Evolutionary conservation across 2,329 filamentous ascomycete genomes (phyloP).

Genomic region (Fusarium vanettenii): DNA sequence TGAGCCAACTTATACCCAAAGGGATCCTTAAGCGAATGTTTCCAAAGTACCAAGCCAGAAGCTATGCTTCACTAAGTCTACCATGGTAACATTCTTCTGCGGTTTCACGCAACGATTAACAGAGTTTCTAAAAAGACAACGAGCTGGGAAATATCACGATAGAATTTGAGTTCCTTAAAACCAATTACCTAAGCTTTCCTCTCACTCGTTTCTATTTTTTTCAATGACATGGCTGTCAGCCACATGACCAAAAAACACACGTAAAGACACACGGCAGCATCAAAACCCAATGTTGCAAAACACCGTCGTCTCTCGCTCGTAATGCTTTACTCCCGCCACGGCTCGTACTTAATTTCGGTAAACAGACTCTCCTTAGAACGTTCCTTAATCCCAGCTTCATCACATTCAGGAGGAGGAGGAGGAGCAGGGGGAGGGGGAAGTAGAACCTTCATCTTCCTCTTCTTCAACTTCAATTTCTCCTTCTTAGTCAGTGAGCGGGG

Average conservation of each 20-base stretch:
- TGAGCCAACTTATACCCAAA: not conserved
- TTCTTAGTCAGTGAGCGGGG: not conserved
- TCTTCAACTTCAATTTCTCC: not conserved
- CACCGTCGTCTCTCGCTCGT: too few relatives aligned
- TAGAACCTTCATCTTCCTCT: not conserved
- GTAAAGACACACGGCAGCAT: too few relatives aligned
- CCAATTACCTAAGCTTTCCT: not conserved
- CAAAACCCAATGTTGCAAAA: too few relatives aligned
- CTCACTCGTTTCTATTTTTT: too few relatives aligned
- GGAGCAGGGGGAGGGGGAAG: not conserved
- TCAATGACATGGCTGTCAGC: too few relatives aligned
- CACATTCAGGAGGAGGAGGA: not conserved
- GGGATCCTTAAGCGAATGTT: not conserved
- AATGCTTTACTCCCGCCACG: too few relatives aligned
- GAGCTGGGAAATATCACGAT: not conserved
- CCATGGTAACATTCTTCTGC: not conserved
- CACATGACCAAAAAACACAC: too few relatives aligned
- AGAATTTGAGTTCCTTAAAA: not conserved
- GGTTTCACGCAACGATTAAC: not conserved
- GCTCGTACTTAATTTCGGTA: accelerated
- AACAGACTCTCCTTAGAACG: not conserved
- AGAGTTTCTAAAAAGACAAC: not conserved
- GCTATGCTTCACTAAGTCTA: not conserved
- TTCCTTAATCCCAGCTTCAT: not conserved
- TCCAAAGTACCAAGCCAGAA: not conserved